A percentile compares a stretch with the other conserved stretches of the same genome.
These are phyloP conservation scores for Apiospora koreana DNA, from an alignment of 2,329 filamentous ascomycete genomes.

Conservation along the genomic window DNA sequence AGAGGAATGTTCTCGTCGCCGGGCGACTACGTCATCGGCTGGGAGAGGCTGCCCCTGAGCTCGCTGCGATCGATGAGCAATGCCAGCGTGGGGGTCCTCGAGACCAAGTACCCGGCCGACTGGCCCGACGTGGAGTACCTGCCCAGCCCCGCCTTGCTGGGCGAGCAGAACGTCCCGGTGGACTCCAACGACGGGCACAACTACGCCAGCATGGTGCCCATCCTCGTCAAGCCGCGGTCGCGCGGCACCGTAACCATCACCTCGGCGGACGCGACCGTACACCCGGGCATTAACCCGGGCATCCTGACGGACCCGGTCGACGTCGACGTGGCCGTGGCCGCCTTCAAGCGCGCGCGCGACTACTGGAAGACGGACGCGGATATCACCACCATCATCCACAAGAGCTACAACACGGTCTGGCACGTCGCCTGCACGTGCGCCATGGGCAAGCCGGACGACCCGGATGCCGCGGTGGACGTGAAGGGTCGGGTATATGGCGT, in stretches of 20 bases:
- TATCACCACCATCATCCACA: conserved; percentile 10
- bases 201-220: conserved; percentile 17
- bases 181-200: conserved; percentile 30
- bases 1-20: conserved; percentile 51
- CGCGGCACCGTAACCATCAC: conserved; percentile 65
- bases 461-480: conserved; percentile 53
- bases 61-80: conserved; percentile 38
- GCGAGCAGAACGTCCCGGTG: conserved; percentile 24
- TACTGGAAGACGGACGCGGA: conserved; percentile 46
- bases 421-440: conserved; percentile 55
- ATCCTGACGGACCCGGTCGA: conserved; percentile 40
- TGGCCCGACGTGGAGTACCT: conserved; percentile 34
- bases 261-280: conserved; percentile 39
- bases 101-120: conserved; percentile 45
- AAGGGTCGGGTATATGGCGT: conserved; percentile 56
- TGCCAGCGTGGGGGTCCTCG: conserved; percentile 47
- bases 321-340: conserved; percentile 66
- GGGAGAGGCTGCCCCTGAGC: conserved; percentile 41
- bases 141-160: not conserved
- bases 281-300: conserved; percentile 34
- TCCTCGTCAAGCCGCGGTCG: conserved; percentile 32
- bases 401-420: conserved; percentile 27
- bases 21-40: conserved; percentile 42
- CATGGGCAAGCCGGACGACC: conserved; percentile 53
- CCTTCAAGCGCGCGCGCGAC: conserved; percentile 62